phyloP scores from a whole-genome alignment of 2,329 filamentous ascomycete species.

The Aspergillus chevalieri region DNA sequence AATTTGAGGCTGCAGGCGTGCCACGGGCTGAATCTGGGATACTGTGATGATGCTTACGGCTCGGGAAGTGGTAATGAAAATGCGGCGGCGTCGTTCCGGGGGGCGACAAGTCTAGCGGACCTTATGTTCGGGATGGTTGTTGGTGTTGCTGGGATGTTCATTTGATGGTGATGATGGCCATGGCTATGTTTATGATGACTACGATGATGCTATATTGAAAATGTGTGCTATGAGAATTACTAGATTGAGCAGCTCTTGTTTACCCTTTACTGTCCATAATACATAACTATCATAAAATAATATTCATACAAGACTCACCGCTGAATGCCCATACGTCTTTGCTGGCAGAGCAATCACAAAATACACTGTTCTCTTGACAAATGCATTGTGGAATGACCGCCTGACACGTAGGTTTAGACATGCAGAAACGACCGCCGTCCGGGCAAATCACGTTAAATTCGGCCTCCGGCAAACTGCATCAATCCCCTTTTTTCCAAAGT shows the following conservation, averaged over 20 bases:
- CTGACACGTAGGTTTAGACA: neutral
- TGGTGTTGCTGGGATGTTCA: conserved; percentile 42
- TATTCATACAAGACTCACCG: neutral
- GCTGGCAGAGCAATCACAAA: no score
- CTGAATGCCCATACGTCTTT: neutral
- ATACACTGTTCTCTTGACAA: no score
- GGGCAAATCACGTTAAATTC: neutral
- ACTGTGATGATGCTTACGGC: conserved; percentile 33
- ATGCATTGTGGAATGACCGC: neutral
- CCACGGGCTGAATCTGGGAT: conserved; percentile 42
- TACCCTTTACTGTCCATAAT: no score
- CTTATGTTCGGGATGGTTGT: conserved; percentile 37
- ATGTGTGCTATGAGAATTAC: neutral
- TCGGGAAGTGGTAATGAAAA: conserved; percentile 15
- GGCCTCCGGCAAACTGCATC: neutral
- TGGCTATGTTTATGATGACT: neutral
- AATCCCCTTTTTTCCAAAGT: neutral
- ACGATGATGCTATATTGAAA: neutral
- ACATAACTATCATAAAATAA: neutral
- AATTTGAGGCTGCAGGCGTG: conserved; percentile 44
- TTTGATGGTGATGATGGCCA: conserved; percentile 20
- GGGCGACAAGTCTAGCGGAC: conserved; percentile 37
- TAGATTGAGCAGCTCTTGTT: no score
- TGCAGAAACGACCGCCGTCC: neutral
- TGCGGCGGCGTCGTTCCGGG: conserved; percentile 19